Evolutionary conservation across 2,329 filamentous ascomycete species (phyloP).

Genomic region (Microsporum audouinii): DNA sequence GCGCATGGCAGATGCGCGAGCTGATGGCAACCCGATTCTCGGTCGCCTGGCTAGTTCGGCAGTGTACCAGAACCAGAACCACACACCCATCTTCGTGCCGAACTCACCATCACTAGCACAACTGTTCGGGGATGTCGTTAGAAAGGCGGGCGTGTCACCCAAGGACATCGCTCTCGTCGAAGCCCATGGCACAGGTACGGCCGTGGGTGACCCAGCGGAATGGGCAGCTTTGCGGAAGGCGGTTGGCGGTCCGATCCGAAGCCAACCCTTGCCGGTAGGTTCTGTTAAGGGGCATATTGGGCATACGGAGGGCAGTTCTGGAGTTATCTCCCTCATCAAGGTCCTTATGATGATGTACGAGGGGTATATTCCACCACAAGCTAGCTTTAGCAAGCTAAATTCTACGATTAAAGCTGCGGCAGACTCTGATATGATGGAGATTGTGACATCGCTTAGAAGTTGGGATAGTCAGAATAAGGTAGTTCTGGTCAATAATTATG

Average conservation of each 20-base stretch:
- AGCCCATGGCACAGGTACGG: constrained; percentile 57
- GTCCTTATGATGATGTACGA: constrained; percentile 29
- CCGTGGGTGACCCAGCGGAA: constrained; percentile 22
- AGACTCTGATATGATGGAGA: background rate
- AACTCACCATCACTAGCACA: background rate
- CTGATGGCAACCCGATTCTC: constrained; percentile 32
- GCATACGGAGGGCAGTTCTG: constrained; percentile 39
- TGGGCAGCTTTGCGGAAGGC: background rate
- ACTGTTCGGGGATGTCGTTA: background rate
- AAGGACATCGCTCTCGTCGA: constrained; percentile 57
- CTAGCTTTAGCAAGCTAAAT: background rate
- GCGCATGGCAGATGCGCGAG: constrained; percentile 31
- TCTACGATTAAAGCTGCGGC: background rate
- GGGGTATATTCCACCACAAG: constrained; percentile 22
- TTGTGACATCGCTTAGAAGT: no score
- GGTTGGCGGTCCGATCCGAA: background rate
- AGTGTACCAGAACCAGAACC: constrained; percentile 33
- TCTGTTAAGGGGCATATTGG: background rate
- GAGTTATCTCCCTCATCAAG: constrained; percentile 32
- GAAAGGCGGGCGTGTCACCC: background rate
- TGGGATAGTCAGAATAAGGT: no score
- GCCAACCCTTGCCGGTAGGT: background rate
- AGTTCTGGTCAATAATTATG: no score
- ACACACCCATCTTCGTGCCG: background rate
- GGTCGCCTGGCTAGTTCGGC: constrained; percentile 30